These are phyloP conservation scores for Vaccinium corymbosum DNA, from an alignment of 148 eudicot species.

Conservation along the genomic window DNA sequence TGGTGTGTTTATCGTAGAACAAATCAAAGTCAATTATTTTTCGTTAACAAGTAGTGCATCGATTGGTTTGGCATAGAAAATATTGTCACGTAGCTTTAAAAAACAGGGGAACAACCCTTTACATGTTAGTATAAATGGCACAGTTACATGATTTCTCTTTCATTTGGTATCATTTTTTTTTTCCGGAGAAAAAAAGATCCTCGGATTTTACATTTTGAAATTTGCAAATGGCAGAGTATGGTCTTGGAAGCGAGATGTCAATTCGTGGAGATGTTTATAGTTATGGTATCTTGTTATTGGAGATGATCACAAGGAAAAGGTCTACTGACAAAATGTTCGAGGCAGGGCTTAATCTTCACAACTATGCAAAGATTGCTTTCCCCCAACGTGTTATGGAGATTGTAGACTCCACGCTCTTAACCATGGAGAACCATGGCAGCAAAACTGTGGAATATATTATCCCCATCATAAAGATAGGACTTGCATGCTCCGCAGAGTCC, in stretches of 20 bases:
- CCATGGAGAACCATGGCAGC: not conserved
- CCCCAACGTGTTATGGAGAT: not conserved
- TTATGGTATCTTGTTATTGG: not conserved
- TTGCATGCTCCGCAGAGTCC: not conserved
- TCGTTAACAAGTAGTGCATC: too few relatives aligned
- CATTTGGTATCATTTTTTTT: not conserved
- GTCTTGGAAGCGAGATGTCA: not conserved
- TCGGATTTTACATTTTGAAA: not conserved
- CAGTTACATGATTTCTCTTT: not conserved
- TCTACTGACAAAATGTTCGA: not conserved
- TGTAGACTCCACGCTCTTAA: not conserved
- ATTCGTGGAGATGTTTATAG: not conserved
- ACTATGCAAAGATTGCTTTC: not conserved
- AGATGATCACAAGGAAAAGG: not conserved
- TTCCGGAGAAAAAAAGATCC: too few relatives aligned
- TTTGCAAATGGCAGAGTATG: not conserved
- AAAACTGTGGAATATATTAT: not conserved
- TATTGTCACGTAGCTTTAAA: not conserved
- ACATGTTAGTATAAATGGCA: too few relatives aligned
- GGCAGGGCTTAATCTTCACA: not conserved
- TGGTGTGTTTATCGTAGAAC: too few relatives aligned
- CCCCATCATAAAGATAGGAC: not conserved
- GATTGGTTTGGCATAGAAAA: too few relatives aligned
- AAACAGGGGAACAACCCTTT: not conserved
- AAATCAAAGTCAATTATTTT: too few relatives aligned